A percentile compares a stretch with the other conserved stretches of the same genome.
Evolutionary conservation across 2,329 filamentous ascomycete genomes (phyloP).

Genomic region (Stemphylium vesicarium): DNA sequence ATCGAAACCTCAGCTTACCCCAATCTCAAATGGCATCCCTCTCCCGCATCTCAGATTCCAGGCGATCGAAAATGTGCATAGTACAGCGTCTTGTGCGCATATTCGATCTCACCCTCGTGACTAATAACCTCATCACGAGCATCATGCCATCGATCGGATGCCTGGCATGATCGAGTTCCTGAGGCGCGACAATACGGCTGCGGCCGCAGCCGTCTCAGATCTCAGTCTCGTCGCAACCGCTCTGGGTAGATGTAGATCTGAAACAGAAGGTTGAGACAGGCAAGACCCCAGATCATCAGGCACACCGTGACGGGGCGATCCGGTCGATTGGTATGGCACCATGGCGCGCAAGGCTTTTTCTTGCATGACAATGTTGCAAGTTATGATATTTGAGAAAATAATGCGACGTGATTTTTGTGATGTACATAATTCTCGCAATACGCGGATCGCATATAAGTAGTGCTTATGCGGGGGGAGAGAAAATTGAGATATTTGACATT

Average conservation of each 20-base stretch:
- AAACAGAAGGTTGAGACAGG: constrained; percentile 11
- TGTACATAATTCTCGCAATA: not conserved
- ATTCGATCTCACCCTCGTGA: not conserved
- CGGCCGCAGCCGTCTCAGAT: not conserved
- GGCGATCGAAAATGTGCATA: not conserved
- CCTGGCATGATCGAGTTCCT: not conserved
- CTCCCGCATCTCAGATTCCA: too few relatives aligned
- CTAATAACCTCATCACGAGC: not conserved
- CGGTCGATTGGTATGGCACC: not conserved
- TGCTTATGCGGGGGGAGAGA: not conserved
- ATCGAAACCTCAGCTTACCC: too few relatives aligned
- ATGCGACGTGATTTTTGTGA: not conserved
- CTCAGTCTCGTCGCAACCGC: not conserved
- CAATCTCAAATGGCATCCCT: too few relatives aligned
- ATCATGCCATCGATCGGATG: not conserved
- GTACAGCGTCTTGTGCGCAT: not conserved
- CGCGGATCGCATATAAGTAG: not conserved
- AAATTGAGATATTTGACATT: not conserved
- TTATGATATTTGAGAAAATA: not conserved
- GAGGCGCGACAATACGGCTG: not conserved
- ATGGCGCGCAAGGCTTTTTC: not conserved
- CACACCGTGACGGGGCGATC: not conserved
- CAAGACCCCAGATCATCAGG: not conserved
- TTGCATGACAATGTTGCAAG: constrained; percentile 7
- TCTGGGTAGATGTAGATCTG: constrained; percentile 5